Evolutionary conservation across 2,329 filamentous ascomycete genomes (phyloP), one percentile per base, ranked within the genome.

Genomic region (Nothopassalora personata): DNA sequence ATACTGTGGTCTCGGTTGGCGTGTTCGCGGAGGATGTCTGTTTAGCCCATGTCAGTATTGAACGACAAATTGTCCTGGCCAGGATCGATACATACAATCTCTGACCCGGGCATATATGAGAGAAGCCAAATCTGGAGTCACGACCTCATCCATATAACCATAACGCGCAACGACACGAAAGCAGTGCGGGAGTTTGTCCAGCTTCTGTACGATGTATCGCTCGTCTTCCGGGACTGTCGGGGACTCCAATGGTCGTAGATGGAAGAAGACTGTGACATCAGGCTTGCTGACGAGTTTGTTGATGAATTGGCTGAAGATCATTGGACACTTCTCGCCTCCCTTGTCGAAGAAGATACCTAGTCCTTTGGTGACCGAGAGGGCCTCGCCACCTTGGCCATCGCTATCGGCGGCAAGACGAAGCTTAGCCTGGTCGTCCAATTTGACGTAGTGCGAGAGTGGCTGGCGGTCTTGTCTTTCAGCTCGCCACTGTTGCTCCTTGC

Each of bases 341-440:
- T 92, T 91, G 74, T 92, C 89, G 70, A 92, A 91, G 76, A 90
- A 91, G 56, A 92, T 85, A 1, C 86, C 88, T 83, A 80, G 30
- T 79, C 89, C 73, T 52, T 66, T 66, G 54, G 67, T 71, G 43
- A 75, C 75, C 30, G 77, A 79, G n/a, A 82, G 65, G 19, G 54
- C 61, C 30, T 67, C 68, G 9, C 71, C 71, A 10, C 76, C 76
- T 53, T 63, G 52, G 5, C 45, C 33, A 9, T 49, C 59, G 13
- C 58, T 51, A 4, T 55, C 33, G 15, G 48, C 46, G 13, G 57
- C 39, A n/a, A 68, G 56, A 19, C 56, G 53, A 47, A 64, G 61
- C 6, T 66, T 66, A 1, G 73, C 73, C 10, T 72, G 65, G 1
- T 66, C 62, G 28, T 67, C 61, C 3, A 64, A 68, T 23, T 77